Conservation (phyloP, 176 grass and related monocot species). For the Carex pumila region DNA sequence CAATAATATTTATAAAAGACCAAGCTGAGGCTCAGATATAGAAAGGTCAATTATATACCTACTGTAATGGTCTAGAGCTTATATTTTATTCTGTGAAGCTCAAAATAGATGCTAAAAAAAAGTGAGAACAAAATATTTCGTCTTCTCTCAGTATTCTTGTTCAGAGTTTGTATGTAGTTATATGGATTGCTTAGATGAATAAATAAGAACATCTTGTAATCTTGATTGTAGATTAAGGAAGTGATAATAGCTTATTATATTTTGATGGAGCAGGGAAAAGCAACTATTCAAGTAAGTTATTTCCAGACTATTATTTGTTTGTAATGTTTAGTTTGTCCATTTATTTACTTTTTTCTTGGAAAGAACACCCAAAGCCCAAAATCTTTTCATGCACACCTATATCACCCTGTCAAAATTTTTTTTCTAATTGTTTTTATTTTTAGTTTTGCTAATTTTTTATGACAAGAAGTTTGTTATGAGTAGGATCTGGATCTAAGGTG, state of each 20-base stretch:
- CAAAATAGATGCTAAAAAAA: not conserved
- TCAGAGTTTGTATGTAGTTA: not conserved
- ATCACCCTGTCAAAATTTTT: not conserved
- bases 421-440: not conserved
- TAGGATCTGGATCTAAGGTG: slow-evolving; percentile 80
- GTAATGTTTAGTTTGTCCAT: not conserved
- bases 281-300: slow-evolving; percentile 35
- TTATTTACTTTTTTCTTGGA: not conserved
- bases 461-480: not conserved
- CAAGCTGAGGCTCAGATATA: not conserved
- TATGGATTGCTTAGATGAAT: not conserved
- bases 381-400: not conserved
- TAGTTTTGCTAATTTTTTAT: not conserved
- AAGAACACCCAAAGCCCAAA: not conserved
- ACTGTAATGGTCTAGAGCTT: not conserved
- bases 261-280: slow-evolving; percentile 86
- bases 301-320: not conserved
- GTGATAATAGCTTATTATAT: slow-evolving; percentile 83
- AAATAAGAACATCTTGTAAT: not conserved
- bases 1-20: not conserved
- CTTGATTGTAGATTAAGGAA: slow-evolving; percentile 68
- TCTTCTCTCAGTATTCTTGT: not conserved
- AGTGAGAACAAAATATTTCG: not conserved
- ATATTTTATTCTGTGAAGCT: not conserved
- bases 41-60: not conserved